phyloP scores from a whole-genome alignment of 768 basidiomycete species.

The Termitomyces sp. region DNA sequence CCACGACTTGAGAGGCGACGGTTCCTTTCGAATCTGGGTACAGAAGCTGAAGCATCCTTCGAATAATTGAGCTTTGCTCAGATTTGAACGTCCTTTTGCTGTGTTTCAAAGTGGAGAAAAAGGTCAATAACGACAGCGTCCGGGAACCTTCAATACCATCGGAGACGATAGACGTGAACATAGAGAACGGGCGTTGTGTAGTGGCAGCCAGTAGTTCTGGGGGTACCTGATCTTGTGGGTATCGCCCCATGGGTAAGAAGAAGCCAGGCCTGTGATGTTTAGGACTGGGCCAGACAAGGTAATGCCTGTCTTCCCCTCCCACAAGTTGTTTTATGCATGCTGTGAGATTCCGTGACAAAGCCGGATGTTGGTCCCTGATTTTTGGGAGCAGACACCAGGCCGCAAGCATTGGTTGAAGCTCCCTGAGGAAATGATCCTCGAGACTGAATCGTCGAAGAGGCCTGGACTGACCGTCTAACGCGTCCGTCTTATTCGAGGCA shows the following conservation, averaged over 20 bases:
- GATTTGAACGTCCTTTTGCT: not conserved
- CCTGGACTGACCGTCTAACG: not conserved
- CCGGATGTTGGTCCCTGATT: not conserved
- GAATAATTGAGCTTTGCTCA: not conserved
- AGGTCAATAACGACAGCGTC: not conserved
- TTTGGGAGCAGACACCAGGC: not conserved
- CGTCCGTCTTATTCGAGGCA: not conserved
- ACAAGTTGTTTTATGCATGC: not conserved
- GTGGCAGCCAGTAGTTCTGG: not conserved
- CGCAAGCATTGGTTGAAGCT: slow-evolving; percentile 1
- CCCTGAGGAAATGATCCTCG: not conserved
- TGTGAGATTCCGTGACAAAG: not conserved
- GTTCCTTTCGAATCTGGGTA: not conserved
- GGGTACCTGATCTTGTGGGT: not conserved
- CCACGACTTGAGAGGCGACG: not conserved
- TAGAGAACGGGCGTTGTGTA: not conserved
- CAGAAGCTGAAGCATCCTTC: not conserved
- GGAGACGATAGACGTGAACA: not conserved
- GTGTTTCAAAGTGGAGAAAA: slow-evolving; percentile 1
- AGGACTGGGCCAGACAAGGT: not conserved
- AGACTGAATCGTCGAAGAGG: not conserved
- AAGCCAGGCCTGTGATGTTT: slow-evolving; percentile 1
- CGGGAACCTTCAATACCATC: not conserved
- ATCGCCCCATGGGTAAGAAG: slow-evolving; percentile 1
- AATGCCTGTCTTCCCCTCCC: not conserved